phyloP scores from a whole-genome alignment of 2,329 filamentous ascomycete genomes.

The Venturia aucupariae region DNA sequence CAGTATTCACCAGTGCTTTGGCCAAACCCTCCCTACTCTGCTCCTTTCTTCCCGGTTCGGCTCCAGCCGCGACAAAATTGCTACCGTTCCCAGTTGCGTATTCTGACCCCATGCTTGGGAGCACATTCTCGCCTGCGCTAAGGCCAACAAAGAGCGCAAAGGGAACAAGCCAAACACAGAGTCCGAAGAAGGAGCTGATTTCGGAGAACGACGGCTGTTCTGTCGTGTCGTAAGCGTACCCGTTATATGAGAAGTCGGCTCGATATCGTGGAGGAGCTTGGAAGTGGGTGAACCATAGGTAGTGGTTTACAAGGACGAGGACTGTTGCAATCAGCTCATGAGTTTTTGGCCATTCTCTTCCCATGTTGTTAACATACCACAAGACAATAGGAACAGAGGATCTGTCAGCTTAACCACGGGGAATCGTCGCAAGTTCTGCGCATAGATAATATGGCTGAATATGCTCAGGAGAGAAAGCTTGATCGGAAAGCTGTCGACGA shows the following conservation, averaged over 20 bases:
- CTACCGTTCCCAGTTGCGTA: slow-evolving; percentile 52
- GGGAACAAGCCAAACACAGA: slow-evolving; percentile 94
- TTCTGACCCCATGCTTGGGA: slow-evolving; percentile 83
- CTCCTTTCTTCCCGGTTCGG: slow-evolving; percentile 23
- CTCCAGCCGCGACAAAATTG: slow-evolving; percentile 37
- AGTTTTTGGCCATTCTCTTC: background rate
- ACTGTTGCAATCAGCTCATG: slow-evolving; percentile 35
- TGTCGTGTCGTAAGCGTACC: slow-evolving; percentile 52
- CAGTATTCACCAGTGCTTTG: slow-evolving; percentile 49
- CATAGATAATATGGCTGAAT: slow-evolving; percentile 72
- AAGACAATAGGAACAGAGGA: slow-evolving; percentile 76
- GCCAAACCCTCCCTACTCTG: slow-evolving; percentile 42
- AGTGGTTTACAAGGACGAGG: slow-evolving; percentile 83
- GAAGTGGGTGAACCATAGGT: slow-evolving; percentile 93
- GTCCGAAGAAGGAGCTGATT: slow-evolving; percentile 89
- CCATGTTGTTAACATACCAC: slow-evolving; percentile 47
- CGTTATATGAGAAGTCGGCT: slow-evolving; percentile 38
- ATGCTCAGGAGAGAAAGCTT: slow-evolving; percentile 65
- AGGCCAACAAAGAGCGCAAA: slow-evolving; percentile 92
- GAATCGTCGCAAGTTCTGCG: slow-evolving; percentile 72
- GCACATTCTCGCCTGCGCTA: slow-evolving; percentile 86
- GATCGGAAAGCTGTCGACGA: slow-evolving; percentile 81
- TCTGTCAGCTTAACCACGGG: slow-evolving; percentile 77
- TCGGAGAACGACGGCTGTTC: slow-evolving; percentile 78
- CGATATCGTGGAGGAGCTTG: slow-evolving; percentile 41